Percentiles rank a stretch among this genome's conserved stretches.
Evolutionary conservation across 352 stramenopile species (phyloP).

Genomic region (Phytophthora podocarpi): DNA sequence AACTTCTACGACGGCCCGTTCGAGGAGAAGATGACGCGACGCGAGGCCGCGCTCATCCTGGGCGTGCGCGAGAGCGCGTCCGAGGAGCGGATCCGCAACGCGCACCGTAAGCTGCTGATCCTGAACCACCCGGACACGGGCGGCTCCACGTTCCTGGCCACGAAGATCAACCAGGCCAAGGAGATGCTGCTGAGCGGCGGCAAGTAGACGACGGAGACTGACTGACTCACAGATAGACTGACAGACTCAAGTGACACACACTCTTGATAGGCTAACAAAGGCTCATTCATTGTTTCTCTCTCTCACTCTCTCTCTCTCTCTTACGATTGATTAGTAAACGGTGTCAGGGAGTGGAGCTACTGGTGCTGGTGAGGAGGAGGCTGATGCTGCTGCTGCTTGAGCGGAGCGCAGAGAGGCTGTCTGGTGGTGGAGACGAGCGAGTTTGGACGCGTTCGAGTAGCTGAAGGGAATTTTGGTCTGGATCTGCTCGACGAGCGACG

Average conservation of each 20-base stretch:
- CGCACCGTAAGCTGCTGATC: slow-evolving; percentile 97
- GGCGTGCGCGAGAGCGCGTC: slow-evolving; percentile 96
- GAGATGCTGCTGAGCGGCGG: slow-evolving; percentile 91
- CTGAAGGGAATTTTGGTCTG: slow-evolving; percentile 40
- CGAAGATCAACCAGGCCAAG: slow-evolving; percentile 99
- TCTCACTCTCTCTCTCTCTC: neutral
- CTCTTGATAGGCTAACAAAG: slow-evolving; percentile 12
- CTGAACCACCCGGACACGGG: slow-evolving; percentile 99
- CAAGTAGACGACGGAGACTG: slow-evolving; percentile 55
- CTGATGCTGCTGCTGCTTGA: neutral
- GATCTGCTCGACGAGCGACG: slow-evolving; percentile 50
- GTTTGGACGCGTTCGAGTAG: slow-evolving; percentile 25
- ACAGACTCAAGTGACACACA: no score
- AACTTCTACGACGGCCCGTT: slow-evolving; percentile 98
- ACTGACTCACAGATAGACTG: no score
- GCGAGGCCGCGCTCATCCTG: slow-evolving; percentile 99
- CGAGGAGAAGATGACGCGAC: slow-evolving; percentile 98
- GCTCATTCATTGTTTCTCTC: slow-evolving; percentile 5
- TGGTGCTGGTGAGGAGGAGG: slow-evolving; percentile 1
- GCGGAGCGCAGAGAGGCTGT: slow-evolving; percentile 25
- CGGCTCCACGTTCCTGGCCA: slow-evolving; percentile 97
- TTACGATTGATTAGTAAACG: neutral
- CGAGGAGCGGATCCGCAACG: slow-evolving; percentile 96
- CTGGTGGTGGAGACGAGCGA: slow-evolving; percentile 38
- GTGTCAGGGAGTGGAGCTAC: slow-evolving; percentile 14